Conservation (phyloP, 2,329 filamentous ascomycete species). For the Cordyceps javanica region DNA sequence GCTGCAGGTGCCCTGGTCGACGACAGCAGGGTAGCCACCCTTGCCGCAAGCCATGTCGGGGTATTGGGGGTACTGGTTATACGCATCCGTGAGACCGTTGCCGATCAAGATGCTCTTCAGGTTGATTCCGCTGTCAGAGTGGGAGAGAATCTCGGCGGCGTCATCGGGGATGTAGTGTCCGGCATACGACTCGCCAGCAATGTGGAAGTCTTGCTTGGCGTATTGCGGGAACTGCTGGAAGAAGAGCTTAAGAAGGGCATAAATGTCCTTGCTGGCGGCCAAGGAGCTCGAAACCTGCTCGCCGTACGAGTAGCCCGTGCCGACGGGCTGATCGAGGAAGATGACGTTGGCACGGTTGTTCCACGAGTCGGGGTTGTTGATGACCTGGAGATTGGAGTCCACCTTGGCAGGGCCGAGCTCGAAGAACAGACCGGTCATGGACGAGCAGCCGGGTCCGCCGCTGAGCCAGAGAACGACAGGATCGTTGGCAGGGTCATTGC, state of each 20-base stretch:
- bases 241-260: constrained; percentile 93
- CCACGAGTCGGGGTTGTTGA: constrained; percentile 88
- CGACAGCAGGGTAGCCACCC: constrained; percentile 84
- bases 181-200: constrained; percentile 90
- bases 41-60: constrained; percentile 96
- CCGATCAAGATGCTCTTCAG: constrained; percentile 92
- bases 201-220: constrained; percentile 92
- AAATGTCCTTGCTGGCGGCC: constrained; percentile 95
- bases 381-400: constrained; percentile 71
- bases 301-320: constrained; percentile 96
- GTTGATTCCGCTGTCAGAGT: constrained; percentile 97
- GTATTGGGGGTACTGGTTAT: constrained; percentile 94
- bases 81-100: constrained; percentile 90
- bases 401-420: constrained; percentile 89
- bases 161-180: constrained; percentile 96
- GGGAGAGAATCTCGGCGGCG: constrained; percentile 80
- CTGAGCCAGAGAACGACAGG: constrained; percentile 94
- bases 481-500: constrained; percentile 94
- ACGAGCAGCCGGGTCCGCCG: constrained; percentile 94
- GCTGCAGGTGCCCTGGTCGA: constrained; percentile 69
- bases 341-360: constrained; percentile 97
- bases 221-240: constrained; percentile 99
- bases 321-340: constrained; percentile 98
- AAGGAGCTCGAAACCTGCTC: constrained; percentile 89
- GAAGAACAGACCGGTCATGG: constrained; percentile 93